Conservation (phyloP, 2,329 filamentous ascomycete genomes). For the Phoma herbarum region DNA sequence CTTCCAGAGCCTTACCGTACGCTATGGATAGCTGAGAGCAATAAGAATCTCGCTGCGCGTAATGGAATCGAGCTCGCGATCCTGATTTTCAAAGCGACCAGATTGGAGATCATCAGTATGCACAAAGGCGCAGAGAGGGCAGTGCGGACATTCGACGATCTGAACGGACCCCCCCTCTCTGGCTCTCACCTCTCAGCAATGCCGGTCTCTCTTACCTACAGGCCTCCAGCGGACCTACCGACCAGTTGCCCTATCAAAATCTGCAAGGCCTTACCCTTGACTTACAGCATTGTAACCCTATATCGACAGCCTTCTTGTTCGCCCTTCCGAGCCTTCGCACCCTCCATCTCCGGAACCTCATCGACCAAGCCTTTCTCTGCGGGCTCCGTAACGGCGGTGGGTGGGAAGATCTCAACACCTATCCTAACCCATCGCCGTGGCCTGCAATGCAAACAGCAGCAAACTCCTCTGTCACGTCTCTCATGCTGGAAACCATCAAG, state of each 20-base stretch:
- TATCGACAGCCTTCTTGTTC: neutral
- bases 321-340: neutral
- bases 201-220: neutral
- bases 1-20: neutral
- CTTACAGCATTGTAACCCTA: neutral
- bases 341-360: neutral
- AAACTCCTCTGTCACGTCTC: neutral
- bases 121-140: neutral
- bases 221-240: neutral
- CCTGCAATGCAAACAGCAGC: neutral
- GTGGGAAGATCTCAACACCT: neutral
- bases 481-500: neutral
- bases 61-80: neutral
- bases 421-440: neutral
- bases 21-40: neutral
- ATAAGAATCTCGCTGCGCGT: neutral
- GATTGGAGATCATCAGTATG: neutral
- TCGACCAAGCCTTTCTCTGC: neutral
- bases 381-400: neutral
- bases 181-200: neutral
- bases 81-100: neutral
- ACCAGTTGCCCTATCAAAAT: neutral
- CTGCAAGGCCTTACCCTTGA: neutral
- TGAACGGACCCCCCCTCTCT: neutral
- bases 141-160: neutral